A percentile compares a stretch with the other conserved stretches of the same genome.
Evolutionary conservation across 371 early-diverging fungal species (phyloP).

Genomic region (Blakeslea trispora): DNA sequence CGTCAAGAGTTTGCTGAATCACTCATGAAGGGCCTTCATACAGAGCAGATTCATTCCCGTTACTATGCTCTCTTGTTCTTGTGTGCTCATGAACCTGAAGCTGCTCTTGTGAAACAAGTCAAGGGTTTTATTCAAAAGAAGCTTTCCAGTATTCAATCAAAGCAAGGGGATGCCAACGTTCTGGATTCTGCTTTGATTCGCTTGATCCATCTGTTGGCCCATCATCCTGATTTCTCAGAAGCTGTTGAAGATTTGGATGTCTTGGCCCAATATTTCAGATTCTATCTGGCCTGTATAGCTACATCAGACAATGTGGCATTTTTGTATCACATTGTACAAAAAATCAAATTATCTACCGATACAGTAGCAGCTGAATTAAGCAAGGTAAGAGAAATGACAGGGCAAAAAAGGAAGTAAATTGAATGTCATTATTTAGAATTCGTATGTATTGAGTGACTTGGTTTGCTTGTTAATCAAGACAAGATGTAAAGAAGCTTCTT

Average conservation of each 20-base stretch:
- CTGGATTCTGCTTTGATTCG: constrained; percentile 72
- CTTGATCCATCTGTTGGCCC: constrained; percentile 80
- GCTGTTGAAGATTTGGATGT: constrained; percentile 57
- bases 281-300: constrained; percentile 78
- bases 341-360: constrained; percentile 81
- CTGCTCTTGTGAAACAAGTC: constrained; percentile 50
- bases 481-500: constrained; percentile 63
- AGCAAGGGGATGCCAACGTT: constrained; percentile 16
- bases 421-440: constrained; percentile 49
- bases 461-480: constrained; percentile 77
- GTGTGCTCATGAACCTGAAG: constrained; percentile 88
- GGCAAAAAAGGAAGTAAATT: neutral
- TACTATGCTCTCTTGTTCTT: constrained; percentile 74
- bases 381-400: constrained; percentile 42
- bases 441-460: constrained; percentile 84
- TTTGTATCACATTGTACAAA: constrained; percentile 73
- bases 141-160: constrained; percentile 12
- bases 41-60: constrained; percentile 62
- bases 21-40: constrained; percentile 70
- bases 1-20: constrained; percentile 74
- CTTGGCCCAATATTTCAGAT: constrained; percentile 72
- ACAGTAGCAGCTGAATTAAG: constrained; percentile 42
- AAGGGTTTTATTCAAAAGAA: constrained; percentile 40
- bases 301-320: constrained; percentile 82
- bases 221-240: constrained; percentile 87